phyloP scores from a whole-genome alignment of 495 filamentous ascomycete genomes.

The Neurospora tetraspora region DNA sequence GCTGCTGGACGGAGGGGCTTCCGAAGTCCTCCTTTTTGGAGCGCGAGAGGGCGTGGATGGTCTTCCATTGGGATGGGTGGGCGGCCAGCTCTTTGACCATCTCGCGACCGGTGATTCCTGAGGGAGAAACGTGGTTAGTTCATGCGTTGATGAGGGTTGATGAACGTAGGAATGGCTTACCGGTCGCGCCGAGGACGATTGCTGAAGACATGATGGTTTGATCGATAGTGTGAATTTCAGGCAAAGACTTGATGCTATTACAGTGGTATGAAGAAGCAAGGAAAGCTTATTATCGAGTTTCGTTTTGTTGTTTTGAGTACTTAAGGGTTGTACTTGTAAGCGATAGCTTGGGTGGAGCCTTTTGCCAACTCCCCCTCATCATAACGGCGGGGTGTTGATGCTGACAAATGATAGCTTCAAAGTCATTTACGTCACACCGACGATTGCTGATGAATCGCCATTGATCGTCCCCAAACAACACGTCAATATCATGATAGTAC shows the following conservation, averaged over 20 bases:
- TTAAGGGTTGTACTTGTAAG: too few relatives aligned
- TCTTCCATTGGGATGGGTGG: constrained; percentile 30
- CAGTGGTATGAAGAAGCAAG: not conserved
- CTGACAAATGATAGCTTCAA: not conserved
- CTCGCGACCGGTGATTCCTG: constrained; percentile 39
- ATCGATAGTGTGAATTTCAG: not conserved
- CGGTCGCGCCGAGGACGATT: constrained; percentile 15
- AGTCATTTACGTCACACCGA: not conserved
- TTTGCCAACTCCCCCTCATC: too few relatives aligned
- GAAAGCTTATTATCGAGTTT: not conserved
- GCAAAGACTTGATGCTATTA: not conserved
- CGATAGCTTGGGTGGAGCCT: too few relatives aligned
- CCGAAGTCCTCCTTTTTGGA: constrained; percentile 30
- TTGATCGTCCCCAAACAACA: not conserved
- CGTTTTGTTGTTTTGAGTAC: not conserved
- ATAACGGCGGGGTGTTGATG: not conserved
- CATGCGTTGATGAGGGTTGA: not conserved
- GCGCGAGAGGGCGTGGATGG: constrained; percentile 34
- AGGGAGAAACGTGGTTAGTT: not conserved
- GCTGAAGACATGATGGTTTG: constrained; percentile 8
- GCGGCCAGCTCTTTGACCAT: constrained; percentile 33
- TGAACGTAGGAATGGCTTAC: not conserved
- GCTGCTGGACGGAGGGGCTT: constrained; percentile 32
- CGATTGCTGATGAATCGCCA: not conserved
- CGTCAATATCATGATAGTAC: not conserved